Evolutionary conservation across 2,329 filamentous ascomycete species (phyloP).

Genomic region (Aspergillus bombycis): DNA sequence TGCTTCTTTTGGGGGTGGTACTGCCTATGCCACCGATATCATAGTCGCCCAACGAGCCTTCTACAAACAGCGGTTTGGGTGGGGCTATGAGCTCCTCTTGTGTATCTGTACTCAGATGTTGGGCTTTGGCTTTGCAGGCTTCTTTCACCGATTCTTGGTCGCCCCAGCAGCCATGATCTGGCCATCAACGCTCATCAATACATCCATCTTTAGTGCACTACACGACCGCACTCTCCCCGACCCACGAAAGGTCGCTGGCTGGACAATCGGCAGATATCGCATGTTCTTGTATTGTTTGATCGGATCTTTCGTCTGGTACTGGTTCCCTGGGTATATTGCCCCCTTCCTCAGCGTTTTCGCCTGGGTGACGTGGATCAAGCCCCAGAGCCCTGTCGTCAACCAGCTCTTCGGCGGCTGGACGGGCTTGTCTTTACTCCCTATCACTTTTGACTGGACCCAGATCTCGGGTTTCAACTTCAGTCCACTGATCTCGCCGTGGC

Average conservation of each 20-base stretch:
- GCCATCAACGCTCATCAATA: slow-evolving; percentile 68
- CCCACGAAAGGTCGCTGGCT: slow-evolving; percentile 62
- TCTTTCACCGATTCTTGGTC: slow-evolving; percentile 65
- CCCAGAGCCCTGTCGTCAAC: slow-evolving; percentile 69
- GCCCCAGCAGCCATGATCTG: slow-evolving; percentile 70
- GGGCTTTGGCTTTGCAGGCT: slow-evolving; percentile 70
- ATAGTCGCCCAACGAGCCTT: slow-evolving; percentile 72
- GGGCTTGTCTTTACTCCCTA: slow-evolving; percentile 68
- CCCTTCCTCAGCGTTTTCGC: slow-evolving; percentile 72
- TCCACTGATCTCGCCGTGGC: slow-evolving; percentile 72
- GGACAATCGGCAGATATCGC: slow-evolving; percentile 66
- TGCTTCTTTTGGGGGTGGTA: slow-evolving; percentile 63
- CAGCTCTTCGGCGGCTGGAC: slow-evolving; percentile 72
- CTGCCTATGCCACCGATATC: slow-evolving; percentile 73
- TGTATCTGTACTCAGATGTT: slow-evolving; percentile 70
- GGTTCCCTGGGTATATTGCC: slow-evolving; percentile 69
- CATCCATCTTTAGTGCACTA: slow-evolving; percentile 72
- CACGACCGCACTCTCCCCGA: slow-evolving; percentile 65
- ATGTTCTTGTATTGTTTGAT: slow-evolving; percentile 65
- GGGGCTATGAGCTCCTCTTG: slow-evolving; percentile 67
- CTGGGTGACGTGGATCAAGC: slow-evolving; percentile 72
- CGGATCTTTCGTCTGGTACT: slow-evolving; percentile 67
- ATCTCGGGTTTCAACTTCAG: slow-evolving; percentile 69
- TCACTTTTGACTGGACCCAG: slow-evolving; percentile 78
- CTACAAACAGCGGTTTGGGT: slow-evolving; percentile 70